Conservation (phyloP, 768 basidiomycete species). For the Cystoderma amianthinum region DNA sequence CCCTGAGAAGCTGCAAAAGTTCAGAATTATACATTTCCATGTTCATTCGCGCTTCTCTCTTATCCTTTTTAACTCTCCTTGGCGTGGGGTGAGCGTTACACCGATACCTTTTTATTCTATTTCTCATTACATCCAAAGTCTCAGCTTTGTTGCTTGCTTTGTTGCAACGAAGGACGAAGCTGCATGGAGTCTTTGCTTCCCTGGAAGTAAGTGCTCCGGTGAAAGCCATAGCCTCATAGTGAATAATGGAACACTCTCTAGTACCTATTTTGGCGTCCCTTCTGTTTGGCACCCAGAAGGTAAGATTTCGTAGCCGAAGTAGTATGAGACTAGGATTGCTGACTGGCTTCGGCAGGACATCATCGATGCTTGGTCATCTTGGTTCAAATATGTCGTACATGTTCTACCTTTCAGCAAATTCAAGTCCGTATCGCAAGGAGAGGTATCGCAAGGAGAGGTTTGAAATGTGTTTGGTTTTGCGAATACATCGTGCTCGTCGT, state of each 20-base stretch:
- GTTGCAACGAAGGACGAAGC: not conserved
- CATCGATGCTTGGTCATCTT: too few species aligned
- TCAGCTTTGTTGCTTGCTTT: not conserved
- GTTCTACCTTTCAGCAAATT: too few species aligned
- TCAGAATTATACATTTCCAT: constrained; percentile 7
- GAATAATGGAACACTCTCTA: not conserved
- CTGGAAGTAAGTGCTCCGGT: not conserved
- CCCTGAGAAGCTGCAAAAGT: constrained; percentile 1
- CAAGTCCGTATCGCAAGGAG: too few species aligned
- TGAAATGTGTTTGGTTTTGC: too few species aligned
- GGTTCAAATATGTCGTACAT: too few species aligned
- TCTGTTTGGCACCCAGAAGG: constrained; percentile 13
- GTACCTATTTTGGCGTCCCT: constrained; percentile 12
- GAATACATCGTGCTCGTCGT: too few species aligned
- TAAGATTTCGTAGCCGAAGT: too few species aligned
- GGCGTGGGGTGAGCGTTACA: not conserved
- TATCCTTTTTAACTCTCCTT: constrained; percentile 8
- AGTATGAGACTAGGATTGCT: too few species aligned
- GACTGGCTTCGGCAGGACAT: too few species aligned
- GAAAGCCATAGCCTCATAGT: not conserved
- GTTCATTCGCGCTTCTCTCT: constrained; percentile 9
- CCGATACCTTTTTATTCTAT: not conserved
- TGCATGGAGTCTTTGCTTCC: constrained; percentile 9
- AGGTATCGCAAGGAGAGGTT: too few species aligned
- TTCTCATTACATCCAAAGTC: constrained; percentile 3